phyloP scores from a whole-genome alignment of 768 basidiomycete species.

The Hygrophorus pudorinus region DNA sequence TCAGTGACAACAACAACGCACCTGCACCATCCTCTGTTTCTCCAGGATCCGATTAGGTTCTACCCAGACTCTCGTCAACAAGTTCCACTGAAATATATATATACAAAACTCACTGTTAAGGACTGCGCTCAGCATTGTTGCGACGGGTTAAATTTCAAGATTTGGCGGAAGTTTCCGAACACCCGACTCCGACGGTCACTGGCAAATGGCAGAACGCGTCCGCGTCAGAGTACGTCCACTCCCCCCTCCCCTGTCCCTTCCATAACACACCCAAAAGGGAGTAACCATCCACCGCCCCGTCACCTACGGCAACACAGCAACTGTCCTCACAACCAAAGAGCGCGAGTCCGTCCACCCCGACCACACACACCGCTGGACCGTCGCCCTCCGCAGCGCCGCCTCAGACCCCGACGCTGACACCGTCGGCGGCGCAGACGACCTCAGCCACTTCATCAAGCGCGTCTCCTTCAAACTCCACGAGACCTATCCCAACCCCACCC shows the following conservation, averaged over 20 bases:
- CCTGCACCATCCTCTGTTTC: slow-evolving; percentile 62
- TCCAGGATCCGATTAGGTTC: slow-evolving; percentile 58
- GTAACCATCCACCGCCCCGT: slow-evolving; percentile 82
- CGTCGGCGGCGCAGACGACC: slow-evolving; percentile 86
- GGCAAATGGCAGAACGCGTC: slow-evolving; percentile 58
- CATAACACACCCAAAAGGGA: slow-evolving; percentile 41
- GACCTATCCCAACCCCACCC: slow-evolving; percentile 82
- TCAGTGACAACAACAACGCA: slow-evolving; percentile 15
- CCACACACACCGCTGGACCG: slow-evolving; percentile 95
- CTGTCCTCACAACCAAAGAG: slow-evolving; percentile 66
- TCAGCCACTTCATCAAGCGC: slow-evolving; percentile 87
- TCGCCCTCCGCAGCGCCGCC: slow-evolving; percentile 85
- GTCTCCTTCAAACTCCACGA: slow-evolving; percentile 98
- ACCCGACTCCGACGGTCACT: slow-evolving; percentile 22
- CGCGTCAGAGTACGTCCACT: slow-evolving; percentile 71
- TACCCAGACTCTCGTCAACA: slow-evolving; percentile 14
- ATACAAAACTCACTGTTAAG: slow-evolving; percentile 40
- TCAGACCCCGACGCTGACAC: slow-evolving; percentile 61
- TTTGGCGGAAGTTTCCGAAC: background rate
- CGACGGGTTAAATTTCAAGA: slow-evolving; percentile 10
- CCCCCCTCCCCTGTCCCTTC: slow-evolving; percentile 7
- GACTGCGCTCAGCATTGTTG: slow-evolving; percentile 47
- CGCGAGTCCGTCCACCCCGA: slow-evolving; percentile 48
- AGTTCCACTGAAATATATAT: background rate
- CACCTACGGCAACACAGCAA: slow-evolving; percentile 92